phyloP scores from a whole-genome alignment of 2,329 filamentous ascomycete genomes.

The Fonsecaea pugnacius region DNA sequence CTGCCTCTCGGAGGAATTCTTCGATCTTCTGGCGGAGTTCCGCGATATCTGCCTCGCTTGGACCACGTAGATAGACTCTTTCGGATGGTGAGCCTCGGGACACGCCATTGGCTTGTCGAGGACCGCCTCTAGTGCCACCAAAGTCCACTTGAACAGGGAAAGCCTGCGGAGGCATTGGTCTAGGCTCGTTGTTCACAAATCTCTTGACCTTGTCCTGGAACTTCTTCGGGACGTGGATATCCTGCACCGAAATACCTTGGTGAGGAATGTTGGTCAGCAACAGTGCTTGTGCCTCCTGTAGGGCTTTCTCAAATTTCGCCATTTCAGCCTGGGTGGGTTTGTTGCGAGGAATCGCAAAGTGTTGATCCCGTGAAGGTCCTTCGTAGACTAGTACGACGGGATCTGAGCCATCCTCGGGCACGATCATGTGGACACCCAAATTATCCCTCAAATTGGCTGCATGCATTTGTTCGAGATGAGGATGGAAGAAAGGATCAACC shows the following conservation, averaged over 20 bases:
- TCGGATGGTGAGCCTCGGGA: constrained; percentile 31
- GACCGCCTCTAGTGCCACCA: constrained; percentile 25
- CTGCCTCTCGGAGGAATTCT: constrained; percentile 82
- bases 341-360: constrained; percentile 54
- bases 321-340: constrained; percentile 61
- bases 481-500: constrained; percentile 56
- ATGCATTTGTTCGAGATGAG: constrained; percentile 49
- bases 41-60: constrained; percentile 68
- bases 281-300: constrained; percentile 63
- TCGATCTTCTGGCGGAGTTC: constrained; percentile 73
- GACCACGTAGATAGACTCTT: constrained; percentile 62
- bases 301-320: constrained; percentile 60
- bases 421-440: constrained; percentile 54
- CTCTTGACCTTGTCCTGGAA: constrained; percentile 65
- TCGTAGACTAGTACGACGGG: constrained; percentile 58
- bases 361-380: constrained; percentile 41
- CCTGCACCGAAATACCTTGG: constrained; percentile 32
- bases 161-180: constrained; percentile 45
- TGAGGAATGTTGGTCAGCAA: constrained; percentile 55
- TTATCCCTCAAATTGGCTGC: constrained; percentile 47
- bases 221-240: constrained; percentile 38
- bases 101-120: constrained; percentile 19
- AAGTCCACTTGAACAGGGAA: constrained; percentile 60
- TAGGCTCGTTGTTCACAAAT: constrained; percentile 50
- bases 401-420: constrained; percentile 52